phyloP scores from a whole-genome alignment of 2,329 filamentous ascomycete genomes.

The Podosphaera xanthii region DNA sequence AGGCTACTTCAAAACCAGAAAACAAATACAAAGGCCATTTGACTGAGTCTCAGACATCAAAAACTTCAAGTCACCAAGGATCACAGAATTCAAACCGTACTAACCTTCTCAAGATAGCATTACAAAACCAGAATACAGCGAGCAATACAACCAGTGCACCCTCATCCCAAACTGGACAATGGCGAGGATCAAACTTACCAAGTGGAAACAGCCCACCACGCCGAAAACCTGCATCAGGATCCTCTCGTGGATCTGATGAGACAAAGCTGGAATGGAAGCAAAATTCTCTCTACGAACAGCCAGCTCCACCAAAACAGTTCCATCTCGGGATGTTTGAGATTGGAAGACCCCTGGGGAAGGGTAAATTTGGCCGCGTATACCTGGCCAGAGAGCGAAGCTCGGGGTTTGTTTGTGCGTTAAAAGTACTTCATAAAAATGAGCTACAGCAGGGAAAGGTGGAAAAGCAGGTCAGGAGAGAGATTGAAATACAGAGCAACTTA shows the following conservation, averaged over 20 bases:
- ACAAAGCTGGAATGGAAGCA: conserved; percentile 27
- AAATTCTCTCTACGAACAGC: conserved; percentile 31
- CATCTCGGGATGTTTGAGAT: conserved; percentile 60
- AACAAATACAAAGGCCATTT: conserved; percentile 17
- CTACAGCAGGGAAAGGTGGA: conserved; percentile 43
- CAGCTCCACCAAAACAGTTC: conserved; percentile 36
- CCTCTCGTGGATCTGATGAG: conserved; percentile 26
- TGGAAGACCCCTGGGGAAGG: conserved; percentile 48
- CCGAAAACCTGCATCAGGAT: conserved; percentile 25
- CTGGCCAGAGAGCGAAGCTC: conserved; percentile 44
- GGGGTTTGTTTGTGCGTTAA: conserved; percentile 49
- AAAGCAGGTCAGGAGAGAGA: conserved; percentile 50
- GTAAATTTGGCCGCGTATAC: conserved; percentile 53
- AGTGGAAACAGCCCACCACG: conserved; percentile 26
- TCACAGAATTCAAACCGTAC: conserved; percentile 38
- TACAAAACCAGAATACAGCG: conserved; percentile 56
- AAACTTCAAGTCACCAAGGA: conserved; percentile 17
- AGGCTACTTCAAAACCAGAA: conserved; percentile 29
- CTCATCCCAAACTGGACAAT: conserved; percentile 35
- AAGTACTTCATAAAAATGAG: conserved; percentile 52
- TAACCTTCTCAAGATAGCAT: conserved; percentile 66
- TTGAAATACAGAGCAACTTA: conserved; percentile 52
- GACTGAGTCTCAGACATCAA: conserved; percentile 9
- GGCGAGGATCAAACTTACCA: conserved; percentile 21
- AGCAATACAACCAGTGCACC: conserved; percentile 44